Conservation (phyloP, 1,284 basidiomycete species). For the Taiwanofungus camphoratus region DNA sequence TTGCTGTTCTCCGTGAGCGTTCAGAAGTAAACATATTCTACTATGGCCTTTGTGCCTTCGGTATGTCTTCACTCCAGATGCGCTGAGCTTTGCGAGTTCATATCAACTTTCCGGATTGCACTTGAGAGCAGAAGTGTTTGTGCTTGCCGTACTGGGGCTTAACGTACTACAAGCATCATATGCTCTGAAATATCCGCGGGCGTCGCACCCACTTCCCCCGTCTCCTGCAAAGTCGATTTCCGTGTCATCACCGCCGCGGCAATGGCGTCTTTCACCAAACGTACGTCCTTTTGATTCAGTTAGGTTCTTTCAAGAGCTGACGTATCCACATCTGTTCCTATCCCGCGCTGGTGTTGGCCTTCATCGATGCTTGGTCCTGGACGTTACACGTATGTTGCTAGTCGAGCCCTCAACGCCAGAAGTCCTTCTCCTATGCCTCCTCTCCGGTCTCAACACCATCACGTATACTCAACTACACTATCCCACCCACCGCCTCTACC, state of each 20-base stretch:
- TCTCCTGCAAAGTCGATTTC: conserved; percentile 33
- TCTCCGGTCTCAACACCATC: conserved; percentile 51
- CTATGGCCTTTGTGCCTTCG: conserved; percentile 20
- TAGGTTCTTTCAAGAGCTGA: not conserved
- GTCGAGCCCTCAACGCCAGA: conserved; percentile 51
- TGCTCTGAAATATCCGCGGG: conserved; percentile 49
- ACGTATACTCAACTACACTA: conserved; percentile 24
- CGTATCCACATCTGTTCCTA: conserved; percentile 2
- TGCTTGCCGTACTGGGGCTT: conserved; percentile 37
- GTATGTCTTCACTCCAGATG: conserved; percentile 14
- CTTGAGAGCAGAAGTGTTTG: conserved; percentile 34
- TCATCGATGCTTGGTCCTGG: not conserved
- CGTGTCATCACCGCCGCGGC: conserved; percentile 33
- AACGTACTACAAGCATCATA: conserved; percentile 48
- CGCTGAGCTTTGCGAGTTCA: not conserved
- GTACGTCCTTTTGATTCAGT: conserved; percentile 26
- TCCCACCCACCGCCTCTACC: conserved; percentile 13
- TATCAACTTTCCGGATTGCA: no score
- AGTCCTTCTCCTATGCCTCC: conserved; percentile 44
- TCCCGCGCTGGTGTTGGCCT: not conserved
- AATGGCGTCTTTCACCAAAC: conserved; percentile 40
- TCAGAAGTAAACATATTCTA: conserved; percentile 13
- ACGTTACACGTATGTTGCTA: conserved; percentile 16
- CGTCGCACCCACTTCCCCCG: conserved; percentile 35
- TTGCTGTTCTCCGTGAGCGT: conserved; percentile 26